These are phyloP conservation scores for Cladosporium austrohemisphaericum DNA, from an alignment of 2,329 filamentous ascomycete species.

Conservation along the genomic window DNA sequence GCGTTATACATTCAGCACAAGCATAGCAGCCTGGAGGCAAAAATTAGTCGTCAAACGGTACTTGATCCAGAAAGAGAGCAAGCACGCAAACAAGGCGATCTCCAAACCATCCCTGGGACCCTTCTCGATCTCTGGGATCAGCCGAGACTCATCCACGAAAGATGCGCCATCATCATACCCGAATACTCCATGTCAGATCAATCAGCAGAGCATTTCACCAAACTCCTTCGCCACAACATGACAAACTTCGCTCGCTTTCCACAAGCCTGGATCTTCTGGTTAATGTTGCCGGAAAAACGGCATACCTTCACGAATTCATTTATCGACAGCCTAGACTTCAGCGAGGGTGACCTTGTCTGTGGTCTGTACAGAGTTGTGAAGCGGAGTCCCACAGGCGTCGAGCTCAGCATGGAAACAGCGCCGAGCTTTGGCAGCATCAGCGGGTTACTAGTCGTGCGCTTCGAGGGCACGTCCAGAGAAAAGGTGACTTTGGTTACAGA, in stretches of 20 bases:
- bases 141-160: not conserved
- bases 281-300: conserved; percentile 14
- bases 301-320: conserved; percentile 20
- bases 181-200: conserved; percentile 11
- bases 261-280: conserved; percentile 20
- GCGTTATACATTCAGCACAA: not conserved
- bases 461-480: not conserved
- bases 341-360: conserved; percentile 22
- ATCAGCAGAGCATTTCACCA: conserved; percentile 20
- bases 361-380: conserved; percentile 23
- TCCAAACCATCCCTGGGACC: not conserved
- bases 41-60: not conserved
- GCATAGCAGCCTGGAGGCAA: not conserved
- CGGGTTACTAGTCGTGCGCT: not conserved
- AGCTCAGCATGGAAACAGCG: conserved; percentile 14
- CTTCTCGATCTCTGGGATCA: too few relatives aligned
- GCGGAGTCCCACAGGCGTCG: conserved; percentile 16
- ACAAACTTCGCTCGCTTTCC: conserved; percentile 18
- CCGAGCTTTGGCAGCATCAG: not conserved
- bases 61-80: not conserved
- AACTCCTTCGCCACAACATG: conserved; percentile 21
- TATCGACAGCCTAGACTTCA: conserved; percentile 21
- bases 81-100: not conserved
- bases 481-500: not conserved
- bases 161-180: not conserved